phyloP scores from a whole-genome alignment of 495 filamentous ascomycete genomes.

The Penicillium longicatenatum region DNA sequence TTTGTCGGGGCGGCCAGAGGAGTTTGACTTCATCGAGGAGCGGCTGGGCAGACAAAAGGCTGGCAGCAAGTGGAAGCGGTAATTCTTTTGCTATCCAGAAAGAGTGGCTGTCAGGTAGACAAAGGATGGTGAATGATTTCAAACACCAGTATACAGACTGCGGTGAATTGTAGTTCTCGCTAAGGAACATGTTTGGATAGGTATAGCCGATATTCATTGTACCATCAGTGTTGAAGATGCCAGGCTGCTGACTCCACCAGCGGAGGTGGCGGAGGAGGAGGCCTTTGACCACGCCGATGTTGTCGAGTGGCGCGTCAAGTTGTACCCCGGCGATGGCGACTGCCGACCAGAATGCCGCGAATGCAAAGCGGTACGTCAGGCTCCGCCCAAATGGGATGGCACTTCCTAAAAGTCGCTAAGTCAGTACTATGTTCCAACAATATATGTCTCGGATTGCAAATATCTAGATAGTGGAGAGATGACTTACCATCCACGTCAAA shows the following conservation, averaged over 20 bases:
- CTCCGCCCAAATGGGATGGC: slow-evolving; percentile 4
- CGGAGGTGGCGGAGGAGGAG: slow-evolving; percentile 71
- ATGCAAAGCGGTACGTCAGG: slow-evolving; percentile 1
- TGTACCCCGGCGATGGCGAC: neutral
- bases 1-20: too few species aligned
- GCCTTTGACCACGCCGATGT: slow-evolving; percentile 71
- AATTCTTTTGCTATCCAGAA: slow-evolving; percentile 12
- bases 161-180: neutral
- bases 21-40: too few species aligned
- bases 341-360: slow-evolving; percentile 1
- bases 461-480: too few species aligned
- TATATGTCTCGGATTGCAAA: too few species aligned
- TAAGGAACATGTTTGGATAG: slow-evolving; percentile 70
- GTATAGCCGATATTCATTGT: slow-evolving; percentile 76
- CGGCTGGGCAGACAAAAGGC: too few species aligned
- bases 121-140: slow-evolving; percentile 2
- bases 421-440: too few species aligned
- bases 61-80: too few species aligned
- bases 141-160: slow-evolving; percentile 2
- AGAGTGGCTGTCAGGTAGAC: slow-evolving; percentile 5
- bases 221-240: slow-evolving; percentile 72
- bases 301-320: slow-evolving; percentile 60
- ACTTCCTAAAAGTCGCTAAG: too few species aligned
- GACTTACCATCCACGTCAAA: too few species aligned
- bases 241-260: slow-evolving; percentile 73